These are phyloP conservation scores for Xylariales sp. DNA, from an alignment of 2,329 filamentous ascomycete species.

Conservation along the genomic window DNA sequence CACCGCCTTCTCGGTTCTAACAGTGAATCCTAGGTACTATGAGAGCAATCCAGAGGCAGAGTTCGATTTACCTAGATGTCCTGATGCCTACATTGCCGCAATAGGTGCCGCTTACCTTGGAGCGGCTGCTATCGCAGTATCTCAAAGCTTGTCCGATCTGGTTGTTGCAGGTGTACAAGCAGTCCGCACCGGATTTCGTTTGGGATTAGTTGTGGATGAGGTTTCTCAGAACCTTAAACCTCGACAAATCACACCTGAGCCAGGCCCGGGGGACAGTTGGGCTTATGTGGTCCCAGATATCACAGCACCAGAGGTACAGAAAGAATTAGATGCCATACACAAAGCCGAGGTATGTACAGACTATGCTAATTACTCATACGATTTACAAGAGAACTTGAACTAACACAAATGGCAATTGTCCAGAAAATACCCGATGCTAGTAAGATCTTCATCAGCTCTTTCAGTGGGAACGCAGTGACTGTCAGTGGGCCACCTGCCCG, in stretches of 20 bases:
- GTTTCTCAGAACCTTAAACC: neutral
- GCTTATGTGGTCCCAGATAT: neutral
- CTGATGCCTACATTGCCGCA: too few relatives aligned
- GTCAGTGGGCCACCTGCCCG: constrained; percentile 31
- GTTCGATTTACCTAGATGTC: too few relatives aligned
- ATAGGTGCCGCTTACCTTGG: too few relatives aligned
- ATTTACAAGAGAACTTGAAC: neutral
- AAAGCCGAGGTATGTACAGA: neutral
- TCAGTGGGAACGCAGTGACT: constrained; percentile 26
- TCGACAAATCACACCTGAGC: neutral
- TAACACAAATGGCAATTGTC: too few relatives aligned
- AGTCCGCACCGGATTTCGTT: neutral
- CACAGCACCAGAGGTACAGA: neutral
- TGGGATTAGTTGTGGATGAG: neutral
- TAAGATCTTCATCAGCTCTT: constrained; percentile 36
- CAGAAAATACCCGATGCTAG: constrained; percentile 18
- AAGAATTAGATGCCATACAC: neutral
- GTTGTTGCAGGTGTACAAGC: neutral
- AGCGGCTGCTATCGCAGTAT: neutral
- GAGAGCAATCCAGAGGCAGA: too few relatives aligned
- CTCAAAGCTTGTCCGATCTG: neutral
- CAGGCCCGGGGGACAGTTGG: neutral
- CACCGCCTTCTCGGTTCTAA: too few relatives aligned
- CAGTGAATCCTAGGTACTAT: neutral
- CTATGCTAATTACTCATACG: neutral